Evolutionary conservation across 768 basidiomycete species (phyloP).

Genomic region (Naganishia vaughanmartiniae): DNA sequence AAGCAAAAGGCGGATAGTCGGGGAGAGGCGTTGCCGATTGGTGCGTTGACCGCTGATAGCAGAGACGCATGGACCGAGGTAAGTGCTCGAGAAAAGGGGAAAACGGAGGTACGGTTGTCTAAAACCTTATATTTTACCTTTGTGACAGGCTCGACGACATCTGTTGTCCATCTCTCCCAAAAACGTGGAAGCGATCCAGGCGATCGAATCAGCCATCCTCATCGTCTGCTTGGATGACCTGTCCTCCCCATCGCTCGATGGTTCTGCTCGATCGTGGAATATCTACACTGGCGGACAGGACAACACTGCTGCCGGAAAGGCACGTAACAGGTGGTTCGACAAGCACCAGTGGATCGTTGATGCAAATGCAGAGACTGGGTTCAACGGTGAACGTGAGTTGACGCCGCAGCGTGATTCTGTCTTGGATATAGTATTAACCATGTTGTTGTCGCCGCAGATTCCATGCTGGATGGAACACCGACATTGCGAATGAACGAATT

Average conservation of each 20-base stretch:
- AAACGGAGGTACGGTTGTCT: background rate
- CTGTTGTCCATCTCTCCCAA: conserved; percentile 64
- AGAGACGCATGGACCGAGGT: conserved; percentile 87
- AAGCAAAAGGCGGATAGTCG: conserved; percentile 70
- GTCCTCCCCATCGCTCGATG: conserved; percentile 63
- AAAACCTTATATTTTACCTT: background rate
- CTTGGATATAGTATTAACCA: background rate
- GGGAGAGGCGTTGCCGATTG: conserved; percentile 67
- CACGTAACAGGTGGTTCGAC: conserved; percentile 88
- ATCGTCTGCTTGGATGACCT: conserved; percentile 79
- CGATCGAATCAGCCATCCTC: conserved; percentile 87
- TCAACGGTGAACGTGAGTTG: conserved; percentile 80
- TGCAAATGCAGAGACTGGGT: conserved; percentile 90
- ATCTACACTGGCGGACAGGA: conserved; percentile 68
- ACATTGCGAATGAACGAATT: conserved; percentile 95
- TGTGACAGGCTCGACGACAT: conserved; percentile 61
- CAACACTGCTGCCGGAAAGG: conserved; percentile 58
- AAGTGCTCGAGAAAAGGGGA: conserved; percentile 7
- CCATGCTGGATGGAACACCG: conserved; percentile 75
- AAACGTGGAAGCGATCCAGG: conserved; percentile 68
- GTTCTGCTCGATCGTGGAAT: conserved; percentile 72
- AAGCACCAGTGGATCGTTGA: conserved; percentile 95
- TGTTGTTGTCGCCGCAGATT: conserved; percentile 34
- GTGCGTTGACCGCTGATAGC: conserved; percentile 83
- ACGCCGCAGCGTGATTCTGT: conserved; percentile 30